Conservation (phyloP, 805 yeast species). For the Saturnispora quitensis region DNA sequence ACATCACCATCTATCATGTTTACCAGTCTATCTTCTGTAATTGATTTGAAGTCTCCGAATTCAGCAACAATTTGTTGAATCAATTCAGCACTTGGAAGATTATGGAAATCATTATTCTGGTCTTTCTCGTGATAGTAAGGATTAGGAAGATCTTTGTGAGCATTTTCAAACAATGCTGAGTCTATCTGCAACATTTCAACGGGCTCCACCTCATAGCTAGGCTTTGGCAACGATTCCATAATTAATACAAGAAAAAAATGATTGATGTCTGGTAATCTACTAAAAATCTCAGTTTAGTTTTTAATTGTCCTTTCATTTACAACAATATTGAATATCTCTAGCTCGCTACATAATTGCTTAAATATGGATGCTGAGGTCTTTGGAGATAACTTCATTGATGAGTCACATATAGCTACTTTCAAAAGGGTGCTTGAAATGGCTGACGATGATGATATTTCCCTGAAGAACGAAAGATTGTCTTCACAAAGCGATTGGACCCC, state of each 20-base stretch:
- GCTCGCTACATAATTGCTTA: not conserved
- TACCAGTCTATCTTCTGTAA: constrained; percentile 46
- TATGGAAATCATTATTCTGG: constrained; percentile 10
- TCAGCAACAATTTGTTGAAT: constrained; percentile 12
- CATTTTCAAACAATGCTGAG: constrained; percentile 10
- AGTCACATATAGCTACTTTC: constrained; percentile 28
- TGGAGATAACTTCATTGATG: constrained; percentile 20
- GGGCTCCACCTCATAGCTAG: not conserved
- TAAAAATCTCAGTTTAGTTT: not conserved
- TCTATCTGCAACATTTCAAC: constrained; percentile 5
- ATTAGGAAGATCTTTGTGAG: constrained; percentile 10
- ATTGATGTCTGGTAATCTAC: not conserved
- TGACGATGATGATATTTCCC: constrained; percentile 19
- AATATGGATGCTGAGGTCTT: constrained; percentile 14
- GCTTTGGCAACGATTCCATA: constrained; percentile 3
- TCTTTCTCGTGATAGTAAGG: constrained; percentile 6
- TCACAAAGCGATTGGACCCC: constrained; percentile 43
- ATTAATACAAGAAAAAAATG: not conserved
- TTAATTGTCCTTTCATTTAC: not conserved
- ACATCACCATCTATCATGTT: constrained; percentile 33
- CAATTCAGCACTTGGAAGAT: constrained; percentile 14
- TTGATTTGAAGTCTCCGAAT: constrained; percentile 38
- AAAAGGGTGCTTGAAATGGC: constrained; percentile 27
- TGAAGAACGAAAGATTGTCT: constrained; percentile 20
- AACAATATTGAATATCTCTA: not conserved